Percentiles rank a stretch among this genome's conserved stretches.
Evolutionary conservation across 768 basidiomycete species (phyloP).

Genomic region (Tulasnella calospora): DNA sequence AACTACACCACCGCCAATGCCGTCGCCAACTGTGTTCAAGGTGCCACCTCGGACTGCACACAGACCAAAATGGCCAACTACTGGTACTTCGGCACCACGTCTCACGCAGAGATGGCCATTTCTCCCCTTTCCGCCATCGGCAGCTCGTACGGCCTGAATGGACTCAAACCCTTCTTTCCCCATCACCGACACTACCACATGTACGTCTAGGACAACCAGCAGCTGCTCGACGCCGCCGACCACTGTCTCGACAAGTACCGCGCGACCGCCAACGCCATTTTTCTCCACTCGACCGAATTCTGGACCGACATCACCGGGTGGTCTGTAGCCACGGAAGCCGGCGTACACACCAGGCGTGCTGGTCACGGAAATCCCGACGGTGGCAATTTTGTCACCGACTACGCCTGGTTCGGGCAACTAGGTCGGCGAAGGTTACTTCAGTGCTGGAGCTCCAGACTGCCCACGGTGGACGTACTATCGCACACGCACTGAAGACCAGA

Average conservation of each 20-base stretch:
- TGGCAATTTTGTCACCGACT: constrained; percentile 94
- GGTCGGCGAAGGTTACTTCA: constrained; percentile 69
- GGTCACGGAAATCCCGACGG: constrained; percentile 92
- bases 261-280: constrained; percentile 81
- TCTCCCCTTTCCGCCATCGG: constrained; percentile 79
- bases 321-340: no score
- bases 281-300: constrained; percentile 69
- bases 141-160: constrained; percentile 76
- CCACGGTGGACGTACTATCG: constrained; percentile 88
- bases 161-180: constrained; percentile 60
- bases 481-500: constrained; percentile 96
- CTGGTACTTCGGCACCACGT: constrained; percentile 76
- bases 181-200: constrained; percentile 73
- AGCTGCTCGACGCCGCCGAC: constrained; percentile 77
- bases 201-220: constrained; percentile 71
- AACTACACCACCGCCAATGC: no score
- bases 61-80: no score
- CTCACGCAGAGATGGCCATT: constrained; percentile 81
- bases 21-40: no score
- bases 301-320: no score
- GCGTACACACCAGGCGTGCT: no score
- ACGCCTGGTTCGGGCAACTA: constrained; percentile 85
- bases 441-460: constrained; percentile 59
- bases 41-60: no score
- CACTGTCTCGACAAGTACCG: constrained; percentile 92